Evolutionary conservation across 805 yeast genomes (phyloP).

Genomic region (Candida montana): DNA sequence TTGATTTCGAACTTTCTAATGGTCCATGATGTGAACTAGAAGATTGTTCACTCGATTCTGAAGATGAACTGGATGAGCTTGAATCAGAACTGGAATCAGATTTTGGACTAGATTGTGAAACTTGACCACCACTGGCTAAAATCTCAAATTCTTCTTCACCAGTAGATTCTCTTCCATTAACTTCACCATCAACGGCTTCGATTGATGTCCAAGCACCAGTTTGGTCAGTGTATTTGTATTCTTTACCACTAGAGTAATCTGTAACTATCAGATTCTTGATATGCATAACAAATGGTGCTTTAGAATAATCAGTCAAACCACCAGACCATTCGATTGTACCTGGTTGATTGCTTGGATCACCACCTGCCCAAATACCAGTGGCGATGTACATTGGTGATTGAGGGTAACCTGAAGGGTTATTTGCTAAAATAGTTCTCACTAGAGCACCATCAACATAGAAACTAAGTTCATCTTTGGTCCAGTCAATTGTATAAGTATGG

Average conservation of each 20-base stretch:
- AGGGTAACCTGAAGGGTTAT: conserved; percentile 68
- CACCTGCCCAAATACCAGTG: conserved; percentile 80
- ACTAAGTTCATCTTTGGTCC: conserved; percentile 60
- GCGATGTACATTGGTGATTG: conserved; percentile 80
- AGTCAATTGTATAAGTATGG: conserved; percentile 81
- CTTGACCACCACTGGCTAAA: conserved; percentile 30
- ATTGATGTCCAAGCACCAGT: conserved; percentile 60
- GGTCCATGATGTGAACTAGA: conserved; percentile 1
- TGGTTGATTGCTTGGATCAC: conserved; percentile 55
- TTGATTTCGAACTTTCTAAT: conserved; percentile 5
- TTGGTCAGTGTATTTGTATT: conserved; percentile 49
- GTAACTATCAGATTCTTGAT: conserved; percentile 56
- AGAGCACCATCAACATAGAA: conserved; percentile 72
- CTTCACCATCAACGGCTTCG: conserved; percentile 47
- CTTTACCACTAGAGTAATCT: conserved; percentile 62
- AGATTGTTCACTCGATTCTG: background rate
- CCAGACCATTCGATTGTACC: conserved; percentile 86
- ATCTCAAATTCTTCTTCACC: conserved; percentile 40
- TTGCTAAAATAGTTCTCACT: conserved; percentile 56
- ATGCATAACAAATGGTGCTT: conserved; percentile 66
- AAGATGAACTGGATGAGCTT: conserved; percentile 6
- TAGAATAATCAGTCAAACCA: conserved; percentile 58
- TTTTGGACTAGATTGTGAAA: conserved; percentile 10
- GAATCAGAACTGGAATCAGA: conserved; percentile 2
- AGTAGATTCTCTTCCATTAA: conserved; percentile 51